Evolutionary conservation across 1,284 basidiomycete genomes (phyloP).

Genomic region (Phlebopus sp.): DNA sequence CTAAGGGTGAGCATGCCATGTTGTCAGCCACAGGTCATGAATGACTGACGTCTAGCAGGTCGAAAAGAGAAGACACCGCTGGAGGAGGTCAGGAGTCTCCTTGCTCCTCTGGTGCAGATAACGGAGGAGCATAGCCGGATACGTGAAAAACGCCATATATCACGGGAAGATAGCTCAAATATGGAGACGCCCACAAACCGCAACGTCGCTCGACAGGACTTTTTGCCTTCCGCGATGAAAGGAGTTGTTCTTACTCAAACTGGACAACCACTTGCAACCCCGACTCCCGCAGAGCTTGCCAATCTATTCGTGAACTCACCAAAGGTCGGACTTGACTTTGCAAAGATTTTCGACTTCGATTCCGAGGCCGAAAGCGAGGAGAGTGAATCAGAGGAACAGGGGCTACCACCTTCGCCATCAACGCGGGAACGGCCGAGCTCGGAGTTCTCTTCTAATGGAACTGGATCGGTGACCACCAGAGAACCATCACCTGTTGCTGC

Average conservation of each 20-base stretch:
- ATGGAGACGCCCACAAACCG: conserved; percentile 40
- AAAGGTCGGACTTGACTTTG: conserved; percentile 65
- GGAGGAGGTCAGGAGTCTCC: conserved; percentile 71
- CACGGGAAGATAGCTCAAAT: conserved; percentile 11
- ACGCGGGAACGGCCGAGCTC: conserved; percentile 27
- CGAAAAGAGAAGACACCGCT: conserved; percentile 58
- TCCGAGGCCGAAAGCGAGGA: conserved; percentile 21
- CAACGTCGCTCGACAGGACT: conserved; percentile 32
- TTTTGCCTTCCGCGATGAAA: conserved; percentile 70
- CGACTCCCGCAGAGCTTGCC: conserved; percentile 58
- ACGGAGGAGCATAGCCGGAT: conserved; percentile 27
- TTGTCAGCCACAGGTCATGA: background rate
- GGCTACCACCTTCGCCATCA: conserved; percentile 30
- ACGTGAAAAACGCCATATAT: conserved; percentile 31
- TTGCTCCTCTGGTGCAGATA: conserved; percentile 49
- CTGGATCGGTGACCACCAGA: conserved; percentile 25
- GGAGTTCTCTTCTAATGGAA: conserved; percentile 13
- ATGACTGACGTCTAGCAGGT: conserved; percentile 22
- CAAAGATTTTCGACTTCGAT: conserved; percentile 68
- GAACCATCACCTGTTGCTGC: conserved; percentile 15
- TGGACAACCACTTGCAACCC: conserved; percentile 67
- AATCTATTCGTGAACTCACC: conserved; percentile 65
- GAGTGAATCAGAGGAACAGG: conserved; percentile 24
- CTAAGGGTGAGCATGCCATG: conserved; percentile 32
- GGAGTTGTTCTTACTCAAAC: conserved; percentile 75